Evolutionary conservation across 2,329 filamentous ascomycete species (phyloP).

Genomic region (Neoscytalidium dimidiatum): DNA sequence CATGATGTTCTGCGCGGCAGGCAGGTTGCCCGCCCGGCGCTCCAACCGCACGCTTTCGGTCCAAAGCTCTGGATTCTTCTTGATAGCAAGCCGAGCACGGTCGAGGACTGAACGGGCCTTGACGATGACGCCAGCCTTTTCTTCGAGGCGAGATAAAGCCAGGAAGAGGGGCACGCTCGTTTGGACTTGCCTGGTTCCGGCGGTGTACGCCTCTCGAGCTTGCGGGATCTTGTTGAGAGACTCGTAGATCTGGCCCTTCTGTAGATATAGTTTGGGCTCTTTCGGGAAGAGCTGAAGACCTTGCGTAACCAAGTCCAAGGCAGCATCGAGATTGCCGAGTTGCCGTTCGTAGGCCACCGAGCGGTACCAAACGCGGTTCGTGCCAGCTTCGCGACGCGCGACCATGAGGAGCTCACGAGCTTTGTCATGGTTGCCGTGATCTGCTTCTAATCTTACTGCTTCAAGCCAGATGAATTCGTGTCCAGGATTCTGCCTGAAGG

Average conservation of each 20-base stretch:
- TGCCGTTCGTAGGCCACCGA: conserved; percentile 91
- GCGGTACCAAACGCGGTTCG: conserved; percentile 97
- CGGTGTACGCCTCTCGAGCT: conserved; percentile 85
- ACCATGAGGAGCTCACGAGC: conserved; percentile 79
- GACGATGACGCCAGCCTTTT: conserved; percentile 77
- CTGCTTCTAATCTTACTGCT: conserved; percentile 93
- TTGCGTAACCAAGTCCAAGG: conserved; percentile 83
- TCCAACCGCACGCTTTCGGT: conserved; percentile 93
- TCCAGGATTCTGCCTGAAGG: conserved; percentile 92
- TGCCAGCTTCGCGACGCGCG: conserved; percentile 85
- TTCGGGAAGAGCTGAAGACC: conserved; percentile 84
- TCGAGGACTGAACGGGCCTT: conserved; percentile 95
- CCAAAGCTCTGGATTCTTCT: conserved; percentile 83
- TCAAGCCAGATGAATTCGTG: conserved; percentile 98
- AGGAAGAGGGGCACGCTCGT: conserved; percentile 87
- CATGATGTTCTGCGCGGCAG: conserved; percentile 89
- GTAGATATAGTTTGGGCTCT: conserved; percentile 92
- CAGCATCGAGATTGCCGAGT: conserved; percentile 73
- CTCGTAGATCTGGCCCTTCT: conserved; percentile 98
- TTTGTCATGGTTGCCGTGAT: conserved; percentile 79
- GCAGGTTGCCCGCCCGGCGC: conserved; percentile 77
- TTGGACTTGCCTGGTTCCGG: conserved; percentile 84
- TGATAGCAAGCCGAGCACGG: conserved; percentile 81
- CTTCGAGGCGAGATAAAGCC: conserved; percentile 84
- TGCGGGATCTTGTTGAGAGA: conserved; percentile 75